phyloP scores from a whole-genome alignment of 495 filamentous ascomycete species.

The Daldinia bambusicola region DNA sequence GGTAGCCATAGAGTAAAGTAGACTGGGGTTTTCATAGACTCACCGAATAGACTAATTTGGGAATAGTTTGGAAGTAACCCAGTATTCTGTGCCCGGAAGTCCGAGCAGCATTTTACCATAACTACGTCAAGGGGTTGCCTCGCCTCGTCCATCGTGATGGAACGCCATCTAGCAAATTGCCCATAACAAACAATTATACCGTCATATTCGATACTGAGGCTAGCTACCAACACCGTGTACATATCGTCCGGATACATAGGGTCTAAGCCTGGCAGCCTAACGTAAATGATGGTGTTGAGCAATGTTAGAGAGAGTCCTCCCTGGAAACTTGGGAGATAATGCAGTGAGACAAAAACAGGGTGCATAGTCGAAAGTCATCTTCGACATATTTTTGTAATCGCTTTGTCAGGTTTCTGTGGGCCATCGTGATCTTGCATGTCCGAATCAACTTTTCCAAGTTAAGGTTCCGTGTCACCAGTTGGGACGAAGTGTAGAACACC shows the following conservation, averaged over 20 bases:
- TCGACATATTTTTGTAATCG: constrained; percentile 36
- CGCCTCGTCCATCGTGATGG: constrained; percentile 8
- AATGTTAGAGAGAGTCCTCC: constrained; percentile 15
- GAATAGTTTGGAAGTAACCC: constrained; percentile 4
- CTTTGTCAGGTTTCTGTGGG: constrained; percentile 34
- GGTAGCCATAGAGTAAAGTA: constrained; percentile 2
- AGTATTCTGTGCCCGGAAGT: constrained; percentile 25
- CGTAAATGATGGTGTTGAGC: constrained; percentile 20
- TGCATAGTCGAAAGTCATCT: constrained; percentile 12
- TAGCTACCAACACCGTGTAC: constrained; percentile 1
- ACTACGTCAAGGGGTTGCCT: constrained; percentile 9
- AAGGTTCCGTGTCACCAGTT: constrained; percentile 26
- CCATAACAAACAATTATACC: constrained; percentile 10
- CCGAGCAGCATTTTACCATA: constrained; percentile 14
- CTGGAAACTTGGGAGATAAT: constrained; percentile 19
- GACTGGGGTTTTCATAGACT: neutral
- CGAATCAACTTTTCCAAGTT: constrained; percentile 33
- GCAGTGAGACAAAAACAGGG: constrained; percentile 25
- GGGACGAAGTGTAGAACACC: constrained; percentile 21
- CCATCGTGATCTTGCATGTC: constrained; percentile 42
- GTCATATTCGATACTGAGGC: constrained; percentile 7
- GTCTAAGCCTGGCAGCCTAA: constrained; percentile 26
- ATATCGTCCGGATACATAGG: constrained; percentile 11
- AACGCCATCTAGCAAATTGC: constrained; percentile 8
- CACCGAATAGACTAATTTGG: neutral